phyloP scores from a whole-genome alignment of 768 basidiomycete species.

The Leccinum fibrillosum region DNA sequence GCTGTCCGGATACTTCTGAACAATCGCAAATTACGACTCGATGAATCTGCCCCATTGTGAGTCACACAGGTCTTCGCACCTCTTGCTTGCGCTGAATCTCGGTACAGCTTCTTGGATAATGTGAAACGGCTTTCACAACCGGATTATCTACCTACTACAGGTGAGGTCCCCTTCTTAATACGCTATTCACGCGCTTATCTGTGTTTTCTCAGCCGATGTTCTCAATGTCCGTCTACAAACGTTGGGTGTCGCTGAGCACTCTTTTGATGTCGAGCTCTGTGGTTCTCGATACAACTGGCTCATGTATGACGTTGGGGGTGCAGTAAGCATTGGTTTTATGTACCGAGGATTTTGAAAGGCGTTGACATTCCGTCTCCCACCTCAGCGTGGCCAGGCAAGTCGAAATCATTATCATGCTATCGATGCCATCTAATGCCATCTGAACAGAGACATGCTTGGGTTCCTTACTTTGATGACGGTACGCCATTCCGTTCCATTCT shows the following conservation, averaged over 20 bases:
- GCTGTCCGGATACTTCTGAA: constrained; percentile 56
- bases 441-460: constrained; percentile 71
- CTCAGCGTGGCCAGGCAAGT: constrained; percentile 60
- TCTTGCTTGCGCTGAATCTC: constrained; percentile 3
- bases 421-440: constrained; percentile 13
- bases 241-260: constrained; percentile 73
- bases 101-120: constrained; percentile 61
- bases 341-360: neutral
- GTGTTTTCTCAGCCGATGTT: constrained; percentile 55
- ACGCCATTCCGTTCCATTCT: constrained; percentile 25
- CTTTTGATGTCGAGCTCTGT: constrained; percentile 63
- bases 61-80: constrained; percentile 21
- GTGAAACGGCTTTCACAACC: constrained; percentile 63
- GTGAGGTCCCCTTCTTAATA: constrained; percentile 33
- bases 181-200: neutral
- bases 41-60: constrained; percentile 77
- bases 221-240: constrained; percentile 80
- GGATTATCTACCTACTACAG: constrained; percentile 70
- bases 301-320: constrained; percentile 82
- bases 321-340: constrained; percentile 44
- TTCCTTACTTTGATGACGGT: constrained; percentile 85
- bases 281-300: constrained; percentile 70
- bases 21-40: constrained; percentile 58
- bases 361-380: constrained; percentile 7
- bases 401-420: constrained; percentile 4